These are phyloP conservation scores for Bruguiera hainesii DNA, from an alignment of 441 rosid genomes.

Conservation along the genomic window DNA sequence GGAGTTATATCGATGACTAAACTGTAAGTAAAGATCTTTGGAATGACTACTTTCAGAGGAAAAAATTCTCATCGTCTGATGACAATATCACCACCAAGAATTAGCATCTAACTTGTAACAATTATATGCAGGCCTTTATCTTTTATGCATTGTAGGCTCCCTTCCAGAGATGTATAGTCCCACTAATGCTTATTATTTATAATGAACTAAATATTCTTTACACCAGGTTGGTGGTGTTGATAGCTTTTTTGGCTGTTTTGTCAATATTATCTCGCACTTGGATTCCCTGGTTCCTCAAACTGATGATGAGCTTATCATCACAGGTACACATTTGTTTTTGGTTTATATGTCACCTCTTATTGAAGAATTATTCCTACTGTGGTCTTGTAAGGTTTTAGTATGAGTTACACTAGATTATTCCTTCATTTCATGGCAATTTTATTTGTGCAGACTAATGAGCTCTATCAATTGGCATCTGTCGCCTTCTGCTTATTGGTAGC, in stretches of 20 bases:
- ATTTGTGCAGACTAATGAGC: conserved; percentile 84
- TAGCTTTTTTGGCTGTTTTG: conserved; percentile 71
- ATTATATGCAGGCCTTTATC: background rate
- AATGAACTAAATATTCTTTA: conserved; percentile 7
- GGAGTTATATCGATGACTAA: conserved; percentile 88
- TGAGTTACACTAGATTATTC: conserved; percentile 11
- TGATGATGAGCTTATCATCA: conserved; percentile 91
- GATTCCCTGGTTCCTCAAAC: conserved; percentile 88
- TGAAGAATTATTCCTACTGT: background rate
- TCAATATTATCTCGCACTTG: conserved; percentile 72
- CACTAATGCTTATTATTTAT: background rate
- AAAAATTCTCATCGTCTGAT: background rate
- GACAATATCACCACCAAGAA: background rate
- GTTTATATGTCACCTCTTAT: background rate
- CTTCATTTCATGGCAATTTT: conserved; percentile 20
- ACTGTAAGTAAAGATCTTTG: conserved; percentile 52
- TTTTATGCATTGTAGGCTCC: background rate
- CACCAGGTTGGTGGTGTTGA: conserved; percentile 73
- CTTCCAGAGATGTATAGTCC: background rate
- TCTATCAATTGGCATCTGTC: conserved; percentile 86
- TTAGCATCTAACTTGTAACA: background rate
- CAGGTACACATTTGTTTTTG: conserved; percentile 47
- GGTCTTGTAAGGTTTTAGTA: background rate
- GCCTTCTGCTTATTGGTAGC: conserved; percentile 98
- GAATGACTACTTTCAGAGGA: conserved; percentile 5